phyloP scores from a whole-genome alignment of 306 rosid species.

The Corylus americana region DNA sequence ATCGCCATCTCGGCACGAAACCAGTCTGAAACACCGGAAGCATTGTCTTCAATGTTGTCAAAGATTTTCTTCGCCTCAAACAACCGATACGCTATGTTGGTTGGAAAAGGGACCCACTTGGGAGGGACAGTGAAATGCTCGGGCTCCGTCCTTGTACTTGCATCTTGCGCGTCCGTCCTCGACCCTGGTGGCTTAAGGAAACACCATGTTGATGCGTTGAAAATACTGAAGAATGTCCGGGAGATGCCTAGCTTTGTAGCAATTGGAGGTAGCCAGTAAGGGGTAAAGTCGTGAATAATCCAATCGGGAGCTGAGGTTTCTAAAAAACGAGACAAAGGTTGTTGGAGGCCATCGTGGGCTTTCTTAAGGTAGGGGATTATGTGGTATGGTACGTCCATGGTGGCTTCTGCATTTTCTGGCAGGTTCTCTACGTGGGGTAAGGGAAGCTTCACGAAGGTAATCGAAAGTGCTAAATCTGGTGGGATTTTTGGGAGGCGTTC shows the following conservation, averaged over 20 bases:
- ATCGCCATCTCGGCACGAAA: background rate
- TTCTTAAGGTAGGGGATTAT: constrained; percentile 39
- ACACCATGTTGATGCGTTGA: background rate
- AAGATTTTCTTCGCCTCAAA: constrained; percentile 18
- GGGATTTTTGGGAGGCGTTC: constrained; percentile 52
- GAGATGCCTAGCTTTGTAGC: constrained; percentile 31
- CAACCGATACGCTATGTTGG: constrained; percentile 7
- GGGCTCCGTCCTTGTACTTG: too few species aligned
- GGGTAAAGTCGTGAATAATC: constrained; percentile 38
- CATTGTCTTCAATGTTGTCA: background rate
- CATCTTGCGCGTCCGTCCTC: too few species aligned
- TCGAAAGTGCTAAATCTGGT: constrained; percentile 14
- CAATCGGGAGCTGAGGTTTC: constrained; percentile 38
- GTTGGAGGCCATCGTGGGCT: constrained; percentile 38
- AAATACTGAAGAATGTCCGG: constrained; percentile 30
- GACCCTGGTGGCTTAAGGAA: too few species aligned
- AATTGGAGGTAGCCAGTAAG: constrained; percentile 29
- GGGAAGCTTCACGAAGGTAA: constrained; percentile 40
- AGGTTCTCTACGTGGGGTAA: constrained; percentile 31
- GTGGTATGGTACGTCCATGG: constrained; percentile 37
- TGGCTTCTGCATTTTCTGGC: constrained; percentile 51
- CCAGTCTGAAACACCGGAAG: constrained; percentile 8
- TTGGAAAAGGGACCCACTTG: constrained; percentile 30
- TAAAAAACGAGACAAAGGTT: constrained; percentile 30
- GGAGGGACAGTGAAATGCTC: constrained; percentile 4